Percentiles rank a stretch among this genome's conserved stretches.
Conservation (phyloP, 805 yeast species). For the Lachancea thermotolerans region DNA sequence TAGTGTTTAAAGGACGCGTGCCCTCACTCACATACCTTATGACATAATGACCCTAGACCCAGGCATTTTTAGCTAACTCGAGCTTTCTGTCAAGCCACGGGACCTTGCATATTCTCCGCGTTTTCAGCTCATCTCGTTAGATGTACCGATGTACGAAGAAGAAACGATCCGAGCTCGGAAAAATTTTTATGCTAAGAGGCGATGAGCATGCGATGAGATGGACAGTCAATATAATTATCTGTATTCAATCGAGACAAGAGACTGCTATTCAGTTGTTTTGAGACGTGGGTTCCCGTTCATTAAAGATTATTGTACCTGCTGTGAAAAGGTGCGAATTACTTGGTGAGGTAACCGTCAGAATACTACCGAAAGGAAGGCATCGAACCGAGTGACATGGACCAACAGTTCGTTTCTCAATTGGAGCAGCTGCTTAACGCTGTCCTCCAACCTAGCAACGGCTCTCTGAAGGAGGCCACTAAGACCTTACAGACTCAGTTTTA, state of each 20-base stretch:
- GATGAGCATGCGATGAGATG: slow-evolving; percentile 18
- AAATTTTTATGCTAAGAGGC: slow-evolving; percentile 3
- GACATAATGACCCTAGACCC: background rate
- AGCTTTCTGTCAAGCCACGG: background rate
- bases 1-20: slow-evolving; percentile 1
- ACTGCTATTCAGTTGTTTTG: background rate
- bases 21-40: background rate
- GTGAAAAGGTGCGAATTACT: background rate
- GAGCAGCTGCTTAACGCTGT: slow-evolving; percentile 76
- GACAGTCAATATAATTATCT: background rate
- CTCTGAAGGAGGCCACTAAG: slow-evolving; percentile 76
- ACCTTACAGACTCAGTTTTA: slow-evolving; percentile 70
- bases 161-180: slow-evolving; percentile 2
- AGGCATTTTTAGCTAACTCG: background rate
- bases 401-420: slow-evolving; percentile 58
- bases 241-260: no score
- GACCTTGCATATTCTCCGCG: background rate
- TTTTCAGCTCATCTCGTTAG: background rate
- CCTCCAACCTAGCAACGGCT: slow-evolving; percentile 71
- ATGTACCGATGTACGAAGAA: background rate
- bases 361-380: background rate
- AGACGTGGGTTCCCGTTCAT: background rate
- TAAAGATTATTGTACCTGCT: background rate
- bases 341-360: background rate
- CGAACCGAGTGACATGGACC: slow-evolving; percentile 45